phyloP scores from a whole-genome alignment of 352 stramenopile species.

The Phytopythium aichiense region DNA sequence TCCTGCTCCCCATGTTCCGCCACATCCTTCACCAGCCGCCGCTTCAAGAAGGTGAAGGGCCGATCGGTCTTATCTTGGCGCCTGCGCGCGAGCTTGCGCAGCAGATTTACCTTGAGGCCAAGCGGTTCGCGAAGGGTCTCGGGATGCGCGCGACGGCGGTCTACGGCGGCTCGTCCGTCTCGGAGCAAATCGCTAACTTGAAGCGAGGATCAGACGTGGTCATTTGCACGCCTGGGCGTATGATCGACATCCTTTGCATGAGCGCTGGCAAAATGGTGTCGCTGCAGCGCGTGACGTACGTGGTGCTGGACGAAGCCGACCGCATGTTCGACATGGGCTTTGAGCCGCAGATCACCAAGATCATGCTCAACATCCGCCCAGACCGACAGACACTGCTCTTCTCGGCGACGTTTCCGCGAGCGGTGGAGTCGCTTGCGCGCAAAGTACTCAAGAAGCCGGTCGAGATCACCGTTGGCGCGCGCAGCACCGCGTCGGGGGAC shows the following conservation, averaged over 20 bases:
- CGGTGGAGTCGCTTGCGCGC: conserved; percentile 87
- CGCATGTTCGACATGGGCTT: conserved; percentile 99
- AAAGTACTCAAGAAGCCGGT: conserved; percentile 93
- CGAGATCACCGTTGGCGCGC: conserved; percentile 96
- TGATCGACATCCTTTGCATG: conserved; percentile 99
- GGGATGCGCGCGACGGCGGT: conserved; percentile 93
- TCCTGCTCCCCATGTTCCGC: conserved; percentile 91
- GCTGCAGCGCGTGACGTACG: conserved; percentile 95
- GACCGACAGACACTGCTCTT: conserved; percentile 96
- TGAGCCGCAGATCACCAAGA: conserved; percentile 98
- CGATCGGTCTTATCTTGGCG: conserved; percentile 97
- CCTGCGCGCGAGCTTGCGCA: conserved; percentile 97
- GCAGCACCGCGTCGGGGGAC: conserved; percentile 94
- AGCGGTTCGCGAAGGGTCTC: conserved; percentile 92
- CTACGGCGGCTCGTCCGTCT: conserved; percentile 93
- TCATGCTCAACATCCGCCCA: conserved; percentile 90
- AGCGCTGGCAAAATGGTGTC: conserved; percentile 96
- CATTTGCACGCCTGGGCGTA: conserved; percentile 97
- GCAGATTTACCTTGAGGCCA: conserved; percentile 97
- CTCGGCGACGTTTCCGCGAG: conserved; percentile 96
- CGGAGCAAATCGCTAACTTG: conserved; percentile 98
- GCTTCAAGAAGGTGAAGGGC: conserved; percentile 93
- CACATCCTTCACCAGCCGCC: conserved; percentile 94
- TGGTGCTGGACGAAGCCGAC: conserved; percentile 99
- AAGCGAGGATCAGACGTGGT: conserved; percentile 98